These are phyloP conservation scores for Trebouxia gelatinosa DNA, from an alignment of 163 green algal species.

Conservation along the genomic window DNA sequence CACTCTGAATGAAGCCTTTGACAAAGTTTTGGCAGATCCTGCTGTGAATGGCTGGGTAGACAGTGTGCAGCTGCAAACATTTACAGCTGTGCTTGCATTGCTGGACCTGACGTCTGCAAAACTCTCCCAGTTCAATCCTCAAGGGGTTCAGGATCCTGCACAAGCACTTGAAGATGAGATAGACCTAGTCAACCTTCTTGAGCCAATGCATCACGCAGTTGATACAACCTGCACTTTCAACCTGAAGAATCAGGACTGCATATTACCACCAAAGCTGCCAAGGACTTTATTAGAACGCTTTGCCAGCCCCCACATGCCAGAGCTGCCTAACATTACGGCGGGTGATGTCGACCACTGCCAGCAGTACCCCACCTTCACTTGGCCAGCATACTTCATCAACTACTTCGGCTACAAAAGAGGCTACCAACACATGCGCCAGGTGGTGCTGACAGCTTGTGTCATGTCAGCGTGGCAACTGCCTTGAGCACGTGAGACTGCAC, in stretches of 20 bases:
- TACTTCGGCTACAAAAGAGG: slow-evolving; percentile 38
- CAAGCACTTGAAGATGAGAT: slow-evolving; percentile 1
- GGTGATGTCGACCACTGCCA: not conserved
- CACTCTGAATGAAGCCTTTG: slow-evolving; percentile 24
- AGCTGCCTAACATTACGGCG: not conserved
- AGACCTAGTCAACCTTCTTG: not conserved
- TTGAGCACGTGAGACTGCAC: too few species aligned
- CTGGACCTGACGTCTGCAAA: slow-evolving; percentile 24
- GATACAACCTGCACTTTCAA: not conserved
- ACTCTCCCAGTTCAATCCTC: slow-evolving; percentile 2
- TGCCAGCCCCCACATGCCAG: not conserved
- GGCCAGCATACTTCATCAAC: slow-evolving; percentile 49
- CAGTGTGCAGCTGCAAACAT: slow-evolving; percentile 35
- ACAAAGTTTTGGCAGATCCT: slow-evolving; percentile 36
- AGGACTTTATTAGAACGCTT: not conserved
- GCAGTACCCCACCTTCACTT: slow-evolving; percentile 6
- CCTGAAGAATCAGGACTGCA: not conserved
- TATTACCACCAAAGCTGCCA: not conserved
- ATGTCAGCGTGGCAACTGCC: not conserved
- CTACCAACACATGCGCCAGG: slow-evolving; percentile 33
- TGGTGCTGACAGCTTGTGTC: not conserved
- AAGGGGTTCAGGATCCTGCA: not conserved
- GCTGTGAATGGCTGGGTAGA: slow-evolving; percentile 17
- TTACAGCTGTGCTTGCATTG: slow-evolving; percentile 27
- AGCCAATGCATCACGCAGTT: slow-evolving; percentile 10